phyloP scores from a whole-genome alignment of 2,329 filamentous ascomycete genomes.

The Nemania sp. region DNA sequence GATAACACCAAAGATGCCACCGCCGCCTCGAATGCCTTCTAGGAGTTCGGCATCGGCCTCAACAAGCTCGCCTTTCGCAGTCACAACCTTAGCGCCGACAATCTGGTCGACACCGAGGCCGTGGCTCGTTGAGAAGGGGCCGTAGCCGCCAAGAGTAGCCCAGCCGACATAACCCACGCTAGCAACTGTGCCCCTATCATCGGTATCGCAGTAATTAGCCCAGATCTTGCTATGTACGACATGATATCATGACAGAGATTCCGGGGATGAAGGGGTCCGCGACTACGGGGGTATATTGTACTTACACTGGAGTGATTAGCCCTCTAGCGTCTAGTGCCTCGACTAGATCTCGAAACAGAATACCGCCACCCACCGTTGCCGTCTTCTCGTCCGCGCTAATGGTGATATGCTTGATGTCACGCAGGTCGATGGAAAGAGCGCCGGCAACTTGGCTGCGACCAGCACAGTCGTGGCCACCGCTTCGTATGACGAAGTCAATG shows the following conservation, averaged over 20 bases:
- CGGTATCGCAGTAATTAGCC: neutral
- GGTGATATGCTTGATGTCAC: conserved; percentile 41
- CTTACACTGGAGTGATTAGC: conserved; percentile 38
- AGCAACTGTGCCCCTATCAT: conserved; percentile 30
- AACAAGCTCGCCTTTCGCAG: conserved; percentile 43
- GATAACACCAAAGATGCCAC: conserved; percentile 47
- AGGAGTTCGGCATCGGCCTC: conserved; percentile 45
- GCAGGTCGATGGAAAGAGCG: conserved; percentile 45
- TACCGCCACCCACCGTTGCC: conserved; percentile 44
- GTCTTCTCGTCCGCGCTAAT: conserved; percentile 37
- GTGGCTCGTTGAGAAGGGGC: conserved; percentile 37
- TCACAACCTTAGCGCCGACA: conserved; percentile 45
- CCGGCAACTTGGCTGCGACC: conserved; percentile 40
- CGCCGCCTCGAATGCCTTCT: conserved; percentile 46
- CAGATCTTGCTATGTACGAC: neutral
- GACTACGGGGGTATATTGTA: neutral
- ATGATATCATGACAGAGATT: neutral
- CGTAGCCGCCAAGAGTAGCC: conserved; percentile 44
- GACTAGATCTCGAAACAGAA: conserved; percentile 39
- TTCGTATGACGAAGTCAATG: conserved; percentile 38
- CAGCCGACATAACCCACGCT: conserved; percentile 43
- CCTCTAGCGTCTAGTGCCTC: conserved; percentile 37
- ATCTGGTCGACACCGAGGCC: conserved; percentile 47
- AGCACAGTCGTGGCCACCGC: conserved; percentile 44
- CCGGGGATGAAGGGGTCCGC: neutral